These are phyloP conservation scores for Orbilia oligospora DNA, from an alignment of 2,329 filamentous ascomycete genomes.

Conservation along the genomic window DNA sequence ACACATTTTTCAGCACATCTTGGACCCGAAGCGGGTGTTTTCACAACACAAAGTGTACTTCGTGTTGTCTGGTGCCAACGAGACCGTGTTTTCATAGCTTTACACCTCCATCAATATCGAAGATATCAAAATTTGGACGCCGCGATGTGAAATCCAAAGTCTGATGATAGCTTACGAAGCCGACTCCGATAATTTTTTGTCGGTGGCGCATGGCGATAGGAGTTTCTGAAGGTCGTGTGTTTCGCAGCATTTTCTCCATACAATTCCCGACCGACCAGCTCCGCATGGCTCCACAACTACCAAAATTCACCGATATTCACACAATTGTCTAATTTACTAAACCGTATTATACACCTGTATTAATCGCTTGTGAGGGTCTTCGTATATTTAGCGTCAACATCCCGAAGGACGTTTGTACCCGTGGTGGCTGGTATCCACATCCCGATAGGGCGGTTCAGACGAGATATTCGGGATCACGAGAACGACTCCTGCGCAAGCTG, in stretches of 20 bases:
- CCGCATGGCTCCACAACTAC: background rate
- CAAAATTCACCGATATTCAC: background rate
- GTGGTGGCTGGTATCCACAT: constrained; percentile 1
- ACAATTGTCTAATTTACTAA: background rate
- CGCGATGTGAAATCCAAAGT: background rate
- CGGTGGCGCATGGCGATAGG: background rate
- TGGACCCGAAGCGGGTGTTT: background rate
- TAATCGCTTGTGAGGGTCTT: background rate
- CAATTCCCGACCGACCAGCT: background rate
- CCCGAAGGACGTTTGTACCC: background rate
- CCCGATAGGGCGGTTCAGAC: background rate
- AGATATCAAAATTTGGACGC: background rate
- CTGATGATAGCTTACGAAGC: background rate
- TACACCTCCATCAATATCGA: background rate
- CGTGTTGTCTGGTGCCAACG: too few relatives aligned
- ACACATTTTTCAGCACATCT: background rate
- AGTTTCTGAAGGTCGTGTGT: too few relatives aligned
- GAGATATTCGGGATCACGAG: background rate
- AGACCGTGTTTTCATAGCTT: background rate
- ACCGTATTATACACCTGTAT: background rate
- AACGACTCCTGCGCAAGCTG: background rate
- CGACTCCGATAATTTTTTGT: background rate
- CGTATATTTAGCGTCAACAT: background rate
- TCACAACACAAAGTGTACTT: too few relatives aligned
- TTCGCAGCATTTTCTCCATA: background rate